Evolutionary conservation across 495 filamentous ascomycete genomes (phyloP).

Genomic region (Penicillium robsamsonii): DNA sequence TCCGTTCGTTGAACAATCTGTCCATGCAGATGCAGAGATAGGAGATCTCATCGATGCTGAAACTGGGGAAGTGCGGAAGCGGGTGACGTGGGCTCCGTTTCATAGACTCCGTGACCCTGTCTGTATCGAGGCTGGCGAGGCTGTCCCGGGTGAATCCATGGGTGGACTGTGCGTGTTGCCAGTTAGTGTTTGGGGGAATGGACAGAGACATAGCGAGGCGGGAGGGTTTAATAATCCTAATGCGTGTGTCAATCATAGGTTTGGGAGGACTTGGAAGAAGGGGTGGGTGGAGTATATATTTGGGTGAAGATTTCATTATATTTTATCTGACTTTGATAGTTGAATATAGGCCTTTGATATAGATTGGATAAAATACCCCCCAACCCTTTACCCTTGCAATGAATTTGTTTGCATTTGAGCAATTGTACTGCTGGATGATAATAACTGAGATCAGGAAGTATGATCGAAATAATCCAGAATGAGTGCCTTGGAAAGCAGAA

Average conservation of each 20-base stretch:
- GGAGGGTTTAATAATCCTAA: conserved; percentile 29
- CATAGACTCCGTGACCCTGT: conserved; percentile 30
- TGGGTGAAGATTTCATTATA: conserved; percentile 12
- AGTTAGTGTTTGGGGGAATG: conserved; percentile 45
- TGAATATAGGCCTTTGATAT: neutral
- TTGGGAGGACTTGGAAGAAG: conserved; percentile 40
- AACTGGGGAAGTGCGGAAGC: neutral
- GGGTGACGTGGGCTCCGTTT: conserved; percentile 47
- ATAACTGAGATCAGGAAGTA: neutral
- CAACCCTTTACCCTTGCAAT: neutral
- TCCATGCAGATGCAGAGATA: conserved; percentile 28
- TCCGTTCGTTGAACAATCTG: conserved; percentile 27
- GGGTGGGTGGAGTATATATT: conserved; percentile 35
- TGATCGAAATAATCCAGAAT: neutral
- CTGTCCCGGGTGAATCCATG: conserved; percentile 20
- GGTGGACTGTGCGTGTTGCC: conserved; percentile 45
- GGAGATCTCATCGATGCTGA: conserved; percentile 24
- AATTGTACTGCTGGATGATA: neutral
- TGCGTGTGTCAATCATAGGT: conserved; percentile 44
- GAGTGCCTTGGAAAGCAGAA: neutral
- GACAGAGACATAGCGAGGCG: conserved; percentile 42
- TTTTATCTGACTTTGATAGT: neutral
- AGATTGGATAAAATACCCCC: neutral
- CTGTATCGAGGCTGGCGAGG: conserved; percentile 33
- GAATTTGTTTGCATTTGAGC: neutral